Evolutionary conservation across 2,329 filamentous ascomycete genomes (phyloP), one percentile per base, ranked within the genome.

Genomic region (Acrodontium crateriforme): DNA sequence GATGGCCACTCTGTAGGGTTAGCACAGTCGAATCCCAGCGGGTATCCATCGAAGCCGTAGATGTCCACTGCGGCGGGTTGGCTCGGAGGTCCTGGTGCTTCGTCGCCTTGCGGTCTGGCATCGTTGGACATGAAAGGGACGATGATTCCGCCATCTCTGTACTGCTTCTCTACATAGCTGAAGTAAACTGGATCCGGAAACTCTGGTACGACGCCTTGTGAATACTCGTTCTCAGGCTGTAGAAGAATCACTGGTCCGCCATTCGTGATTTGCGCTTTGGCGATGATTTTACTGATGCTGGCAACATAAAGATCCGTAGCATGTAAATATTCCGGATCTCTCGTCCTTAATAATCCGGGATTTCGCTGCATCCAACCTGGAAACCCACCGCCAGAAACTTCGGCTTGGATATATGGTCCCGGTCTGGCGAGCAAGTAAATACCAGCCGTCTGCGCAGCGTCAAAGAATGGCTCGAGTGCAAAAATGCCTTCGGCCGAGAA

Each of bases 141-240:
- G 1, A 78, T 63, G 23, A 89, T 71, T 0, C 79, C 78, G 1
- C 73, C 73, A 22, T 73, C 59, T 8, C 70, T 62, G 12, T 71
- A 69, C 45, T 82, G 76, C 17, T 82, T 62, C 24, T 76, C 68
- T 5, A 85, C 71, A 37, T 77, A 74, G 30, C 71, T 63, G 52
- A 85, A 71, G 47, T 85, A 89, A 0, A 65, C 59, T 0, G 65
- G 61, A 41, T 82, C 72, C 0, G 76, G 76, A 38, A 77, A 80
- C 2, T 56, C 52, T 0, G 53, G 49, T 3, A 54, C 55, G 10
- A 56, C 53, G 2, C 60, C 62, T 11, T 58, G 53, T 1, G 67
- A 73, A 46, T 87, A 85, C 49, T 89, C 82, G 37, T 89, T 91
- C 49, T 91, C 82, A 0, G 78, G 75, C 49, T 91, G 82, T 22